Evolutionary conservation across 768 basidiomycete genomes (phyloP).

Genomic region (Cubamyces sp.): DNA sequence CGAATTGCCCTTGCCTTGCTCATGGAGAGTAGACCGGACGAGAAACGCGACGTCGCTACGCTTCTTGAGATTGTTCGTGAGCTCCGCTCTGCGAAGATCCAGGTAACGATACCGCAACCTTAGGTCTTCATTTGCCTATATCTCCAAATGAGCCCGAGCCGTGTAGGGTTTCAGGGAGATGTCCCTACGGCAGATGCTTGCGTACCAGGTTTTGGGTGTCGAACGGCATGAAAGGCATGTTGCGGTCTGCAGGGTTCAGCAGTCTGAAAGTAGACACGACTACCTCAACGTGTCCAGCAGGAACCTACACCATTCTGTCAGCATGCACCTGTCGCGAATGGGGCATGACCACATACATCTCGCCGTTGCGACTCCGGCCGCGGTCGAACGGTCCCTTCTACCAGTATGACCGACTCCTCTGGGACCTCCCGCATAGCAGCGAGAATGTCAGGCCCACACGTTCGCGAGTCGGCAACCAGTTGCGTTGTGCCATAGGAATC

Average conservation of each 20-base stretch:
- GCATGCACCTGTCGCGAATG: not conserved
- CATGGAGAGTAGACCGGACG: conserved; percentile 71
- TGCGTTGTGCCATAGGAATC: conserved; percentile 81
- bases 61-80: conserved; percentile 80
- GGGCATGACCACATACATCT: conserved; percentile 43
- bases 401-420: conserved; percentile 75
- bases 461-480: conserved; percentile 61
- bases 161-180: not conserved
- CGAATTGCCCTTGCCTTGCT: conserved; percentile 53
- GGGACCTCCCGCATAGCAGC: conserved; percentile 63
- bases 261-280: conserved; percentile 68
- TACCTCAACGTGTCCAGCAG: conserved; percentile 81
- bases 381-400: conserved; percentile 71
- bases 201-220: conserved; percentile 75
- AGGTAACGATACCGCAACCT: conserved; percentile 86
- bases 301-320: conserved; percentile 43
- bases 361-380: conserved; percentile 67
- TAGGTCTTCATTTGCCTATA: conserved; percentile 83
- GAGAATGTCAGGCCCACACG: conserved; percentile 34
- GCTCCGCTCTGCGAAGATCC: conserved; percentile 76
- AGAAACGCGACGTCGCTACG: conserved; percentile 83
- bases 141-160: conserved; percentile 13
- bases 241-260: conserved; percentile 74
- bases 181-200: conserved; percentile 15
- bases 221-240: conserved; percentile 86